Evolutionary conservation across 176 grass and related monocot species (phyloP), one percentile per base, ranked within the genome.

Genomic region (Bonia amplexicaulis): DNA sequence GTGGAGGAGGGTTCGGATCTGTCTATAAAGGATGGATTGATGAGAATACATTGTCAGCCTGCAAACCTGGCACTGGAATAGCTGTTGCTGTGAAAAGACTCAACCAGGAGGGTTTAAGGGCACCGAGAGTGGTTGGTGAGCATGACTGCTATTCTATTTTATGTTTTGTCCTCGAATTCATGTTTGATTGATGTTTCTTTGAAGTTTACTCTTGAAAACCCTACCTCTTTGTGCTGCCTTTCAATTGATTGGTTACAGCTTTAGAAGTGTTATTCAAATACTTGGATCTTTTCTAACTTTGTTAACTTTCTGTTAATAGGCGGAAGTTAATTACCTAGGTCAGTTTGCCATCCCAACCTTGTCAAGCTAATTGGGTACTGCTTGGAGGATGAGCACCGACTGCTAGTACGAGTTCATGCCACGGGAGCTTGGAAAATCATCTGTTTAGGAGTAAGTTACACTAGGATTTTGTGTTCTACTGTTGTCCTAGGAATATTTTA

Each of bases 401-500:
- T 97, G 62, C 85, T 97, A 37, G 95, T 97, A 97, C 0, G 95
- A 97, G 78, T 95, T 91, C 89, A 94, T 97, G 95, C 84, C 95
- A 46, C 92, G 95, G 95, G 49, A 97, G 89, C 89, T 95, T 97
- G 82, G 95, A 97, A 78, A 97, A 97, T 74, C 95, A 97, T 90
- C 89, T 95, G 12, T 97, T 97, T 79, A 93, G 90, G 87, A 95
- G 95, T 97, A 91, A 90, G 91, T 83, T 86, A 19, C 78, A 39
- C 51, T 57, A 26, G 60, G 33, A 74, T n/a, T 63, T 52, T 42
- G 41, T 54, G 29, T 55, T 66, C 52, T 79, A 51, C 67, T 68
- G 47, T 2, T 47, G 67, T 77, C 33, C 25, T 41, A 16, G 22
- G 16, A 23, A 5, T n/a, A 44, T 63, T 84, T 37, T 27, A 12